Percentiles rank a stretch among this genome's conserved stretches.
Evolutionary conservation across 345 rosid species (phyloP).

Genomic region (Eucalyptus paniculata): DNA sequence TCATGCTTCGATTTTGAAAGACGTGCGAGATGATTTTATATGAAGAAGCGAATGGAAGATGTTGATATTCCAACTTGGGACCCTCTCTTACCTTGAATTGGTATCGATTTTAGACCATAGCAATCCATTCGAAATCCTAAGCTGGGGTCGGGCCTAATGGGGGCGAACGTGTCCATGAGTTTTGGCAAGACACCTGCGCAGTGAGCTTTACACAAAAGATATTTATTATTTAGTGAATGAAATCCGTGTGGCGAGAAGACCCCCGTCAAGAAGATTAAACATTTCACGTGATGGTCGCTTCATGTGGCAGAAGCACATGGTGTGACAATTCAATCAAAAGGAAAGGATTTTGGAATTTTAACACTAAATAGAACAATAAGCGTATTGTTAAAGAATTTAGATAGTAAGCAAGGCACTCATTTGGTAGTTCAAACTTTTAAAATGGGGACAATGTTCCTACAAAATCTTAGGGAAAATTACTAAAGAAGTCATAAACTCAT

Average conservation of each 20-base stretch:
- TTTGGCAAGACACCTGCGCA: not conserved
- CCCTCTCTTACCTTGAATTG: not conserved
- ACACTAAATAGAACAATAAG: not conserved
- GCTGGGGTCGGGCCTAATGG: not conserved
- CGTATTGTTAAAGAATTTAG: not conserved
- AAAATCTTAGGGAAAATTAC: not conserved
- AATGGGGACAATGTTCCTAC: rapidly evolving
- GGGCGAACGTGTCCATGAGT: not conserved
- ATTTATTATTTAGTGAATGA: not conserved
- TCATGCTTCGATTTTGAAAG: not conserved
- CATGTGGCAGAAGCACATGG: not conserved
- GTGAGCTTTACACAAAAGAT: not conserved
- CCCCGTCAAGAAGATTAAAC: not conserved
- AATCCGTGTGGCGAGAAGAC: not conserved
- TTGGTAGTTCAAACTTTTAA: not conserved
- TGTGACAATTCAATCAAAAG: not conserved
- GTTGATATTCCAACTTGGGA: not conserved
- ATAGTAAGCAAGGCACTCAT: rapidly evolving
- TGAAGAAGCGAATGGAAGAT: not conserved
- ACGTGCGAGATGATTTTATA: not conserved
- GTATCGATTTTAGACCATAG: not conserved
- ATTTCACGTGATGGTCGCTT: not conserved
- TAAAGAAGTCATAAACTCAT: rapidly evolving
- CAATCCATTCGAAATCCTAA: not conserved
- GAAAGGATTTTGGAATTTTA: not conserved